Base-by-base conservation (phyloP, 192 early-diverging fungal genomes). In the Backusella morwellensis region DNA sequence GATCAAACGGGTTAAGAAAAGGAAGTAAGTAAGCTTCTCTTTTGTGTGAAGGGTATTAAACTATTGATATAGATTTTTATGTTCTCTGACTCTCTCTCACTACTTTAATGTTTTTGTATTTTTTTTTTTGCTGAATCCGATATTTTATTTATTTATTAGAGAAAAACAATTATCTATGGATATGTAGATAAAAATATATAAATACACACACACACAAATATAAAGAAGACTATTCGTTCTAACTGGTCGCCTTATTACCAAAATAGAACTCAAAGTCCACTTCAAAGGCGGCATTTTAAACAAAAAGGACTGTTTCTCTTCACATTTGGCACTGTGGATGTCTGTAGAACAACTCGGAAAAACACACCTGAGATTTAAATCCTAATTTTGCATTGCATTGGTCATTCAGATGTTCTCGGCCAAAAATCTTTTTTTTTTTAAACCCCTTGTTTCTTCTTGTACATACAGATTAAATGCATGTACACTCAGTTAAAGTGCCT, bases 1-100 rank as follows among this genome's bases (percentile, higher is more conserved):
- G 66, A 38, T 40, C 19, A 23, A 21, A 69, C 35, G 23, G 35
- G 36, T 26, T 32, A 69, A 69, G 36, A 69, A 69, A 69, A 40
- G 68, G 35, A 69, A 69, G 8, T 63, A 69, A 69, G n/a, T 63
- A 63, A 29, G 56, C 56, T 63, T 63, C 56, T 63, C 56, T 63
- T 29, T 63, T 21, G 8, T 63, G 21, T 63, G 56, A 26, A 50
- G 15, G 56, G 23, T 63, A 63, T 63, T 63, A 12, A 12, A 63
- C 56, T 63, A 29, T 63, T 29, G 56, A 29, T 63, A 63, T 29
- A 26, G 56, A 21, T 56, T 21, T 56, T 56, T 23, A 29, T 23
- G 32, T 59, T 63, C 14, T 54, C 52, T 74, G 6, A 34, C 73
- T 47, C 47, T 56, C 7, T 40, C 52, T 34, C 32, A 59, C 36